Percentiles rank a stretch among this genome's conserved stretches.
These are phyloP conservation scores for Teratosphaeria zuluensis DNA, from an alignment of 2,329 filamentous ascomycete genomes.

Conservation along the genomic window DNA sequence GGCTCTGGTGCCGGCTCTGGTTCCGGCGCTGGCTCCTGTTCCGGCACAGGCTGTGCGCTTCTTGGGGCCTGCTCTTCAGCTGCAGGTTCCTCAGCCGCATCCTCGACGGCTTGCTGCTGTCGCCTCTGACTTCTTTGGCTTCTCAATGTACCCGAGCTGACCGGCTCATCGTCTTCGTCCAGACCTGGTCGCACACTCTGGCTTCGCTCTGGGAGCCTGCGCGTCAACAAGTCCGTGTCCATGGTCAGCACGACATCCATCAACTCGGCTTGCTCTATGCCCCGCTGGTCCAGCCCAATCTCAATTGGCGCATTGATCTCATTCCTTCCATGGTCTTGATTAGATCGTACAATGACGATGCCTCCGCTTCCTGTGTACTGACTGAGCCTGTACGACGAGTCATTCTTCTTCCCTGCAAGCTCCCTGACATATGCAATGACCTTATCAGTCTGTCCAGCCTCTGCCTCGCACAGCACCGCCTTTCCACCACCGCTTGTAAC, in stretches of 20 bases:
- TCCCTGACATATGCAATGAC: constrained; percentile 68
- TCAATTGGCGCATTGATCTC: constrained; percentile 43
- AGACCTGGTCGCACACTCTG: neutral
- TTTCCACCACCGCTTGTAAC: constrained; percentile 79
- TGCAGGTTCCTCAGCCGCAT: neutral
- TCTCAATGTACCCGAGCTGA: neutral
- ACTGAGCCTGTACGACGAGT: constrained; percentile 17
- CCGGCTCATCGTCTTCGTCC: neutral
- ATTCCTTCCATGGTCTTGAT: constrained; percentile 28
- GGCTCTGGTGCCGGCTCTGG: neutral
- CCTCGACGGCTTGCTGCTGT: neutral
- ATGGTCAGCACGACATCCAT: constrained; percentile 79
- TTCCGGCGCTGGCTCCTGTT: neutral
- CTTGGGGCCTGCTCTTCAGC: neutral
- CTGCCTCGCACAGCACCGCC: constrained; percentile 56
- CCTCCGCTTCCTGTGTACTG: constrained; percentile 35
- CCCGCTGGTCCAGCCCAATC: constrained; percentile 63
- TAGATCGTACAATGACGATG: constrained; percentile 66
- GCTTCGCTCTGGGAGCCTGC: neutral
- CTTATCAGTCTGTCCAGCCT: constrained; percentile 59
- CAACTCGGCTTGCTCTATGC: constrained; percentile 84
- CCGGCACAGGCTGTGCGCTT: neutral
- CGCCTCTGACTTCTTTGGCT: neutral
- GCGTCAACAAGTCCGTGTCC: constrained; percentile 59
- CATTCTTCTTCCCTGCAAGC: constrained; percentile 64